Conservation (phyloP, 2,329 filamentous ascomycete species). For the Juglanconis oblonga region DNA sequence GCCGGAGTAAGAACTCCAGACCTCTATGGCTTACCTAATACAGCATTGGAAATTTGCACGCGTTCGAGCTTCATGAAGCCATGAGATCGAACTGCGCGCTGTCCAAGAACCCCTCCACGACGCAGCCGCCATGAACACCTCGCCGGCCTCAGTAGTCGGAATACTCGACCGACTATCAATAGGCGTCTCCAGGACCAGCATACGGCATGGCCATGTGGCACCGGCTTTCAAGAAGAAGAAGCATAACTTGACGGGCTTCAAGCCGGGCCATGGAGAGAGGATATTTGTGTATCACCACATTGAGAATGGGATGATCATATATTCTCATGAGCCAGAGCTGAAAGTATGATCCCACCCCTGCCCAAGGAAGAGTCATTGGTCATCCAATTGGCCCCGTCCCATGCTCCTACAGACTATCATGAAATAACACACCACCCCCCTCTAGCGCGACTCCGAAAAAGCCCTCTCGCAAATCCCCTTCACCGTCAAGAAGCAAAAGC, state of each 20-base stretch:
- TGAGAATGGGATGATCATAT: slow-evolving; percentile 48
- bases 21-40: slow-evolving; percentile 13
- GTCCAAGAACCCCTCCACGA: slow-evolving; percentile 31
- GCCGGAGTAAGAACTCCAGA: not conserved
- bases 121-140: slow-evolving; percentile 26
- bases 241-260: slow-evolving; percentile 25
- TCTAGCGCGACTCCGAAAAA: slow-evolving; percentile 14
- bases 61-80: slow-evolving; percentile 19
- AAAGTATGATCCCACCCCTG: slow-evolving; percentile 1
- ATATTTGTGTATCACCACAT: slow-evolving; percentile 56
- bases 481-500: slow-evolving; percentile 66
- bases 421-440: not conserved
- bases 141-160: slow-evolving; percentile 30
- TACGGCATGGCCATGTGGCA: slow-evolving; percentile 34
- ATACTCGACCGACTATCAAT: slow-evolving; percentile 35
- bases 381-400: not conserved
- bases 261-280: slow-evolving; percentile 50
- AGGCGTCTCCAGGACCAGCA: slow-evolving; percentile 37
- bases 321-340: slow-evolving; percentile 41
- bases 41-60: slow-evolving; percentile 12
- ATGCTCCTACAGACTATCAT: not conserved
- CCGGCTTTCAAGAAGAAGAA: slow-evolving; percentile 20
- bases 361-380: not conserved
- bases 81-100: slow-evolving; percentile 7
- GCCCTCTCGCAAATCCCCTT: slow-evolving; percentile 44